A percentile compares a stretch with the other conserved stretches of the same genome.
Conservation (phyloP, 2,329 filamentous ascomycete genomes). For the Xylaria sp. region DNA sequence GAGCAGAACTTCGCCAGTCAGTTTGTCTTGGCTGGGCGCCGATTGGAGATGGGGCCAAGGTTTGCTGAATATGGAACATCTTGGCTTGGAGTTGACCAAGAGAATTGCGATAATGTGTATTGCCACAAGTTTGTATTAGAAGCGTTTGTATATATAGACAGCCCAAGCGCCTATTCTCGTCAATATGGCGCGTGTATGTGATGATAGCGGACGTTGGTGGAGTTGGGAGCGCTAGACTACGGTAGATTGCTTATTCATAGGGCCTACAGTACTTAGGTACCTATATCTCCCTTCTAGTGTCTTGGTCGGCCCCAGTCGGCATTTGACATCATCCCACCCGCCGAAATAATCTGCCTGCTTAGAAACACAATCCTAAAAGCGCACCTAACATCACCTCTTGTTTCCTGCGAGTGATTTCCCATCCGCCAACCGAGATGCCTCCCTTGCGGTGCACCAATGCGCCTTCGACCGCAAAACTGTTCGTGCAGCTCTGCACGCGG, state of each 20-base stretch:
- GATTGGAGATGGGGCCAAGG: not conserved
- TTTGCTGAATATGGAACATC: conserved; percentile 16
- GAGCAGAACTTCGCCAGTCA: not conserved
- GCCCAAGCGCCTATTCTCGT: no score
- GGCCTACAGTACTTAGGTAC: no score
- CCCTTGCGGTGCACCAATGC: conserved; percentile 47
- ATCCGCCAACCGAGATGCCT: conserved; percentile 19
- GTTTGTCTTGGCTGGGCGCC: not conserved
- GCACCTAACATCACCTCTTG: not conserved
- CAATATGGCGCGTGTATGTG: no score
- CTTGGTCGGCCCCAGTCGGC: conserved; percentile 13
- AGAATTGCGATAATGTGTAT: not conserved
- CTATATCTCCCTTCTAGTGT: no score
- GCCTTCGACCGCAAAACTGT: conserved; percentile 39
- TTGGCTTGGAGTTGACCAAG: not conserved
- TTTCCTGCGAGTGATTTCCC: not conserved
- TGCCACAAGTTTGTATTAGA: not conserved
- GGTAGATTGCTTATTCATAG: no score
- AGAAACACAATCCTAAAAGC: conserved; percentile 29
- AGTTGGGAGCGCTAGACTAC: no score
- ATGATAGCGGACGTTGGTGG: no score
- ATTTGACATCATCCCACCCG: conserved; percentile 38
- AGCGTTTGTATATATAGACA: not conserved
- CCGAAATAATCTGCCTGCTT: conserved; percentile 34
- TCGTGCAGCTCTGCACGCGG: conserved; percentile 41